Conservation (phyloP, 1,284 basidiomycete species). For the Microbotryum lychnidis-dioicae region DNA sequence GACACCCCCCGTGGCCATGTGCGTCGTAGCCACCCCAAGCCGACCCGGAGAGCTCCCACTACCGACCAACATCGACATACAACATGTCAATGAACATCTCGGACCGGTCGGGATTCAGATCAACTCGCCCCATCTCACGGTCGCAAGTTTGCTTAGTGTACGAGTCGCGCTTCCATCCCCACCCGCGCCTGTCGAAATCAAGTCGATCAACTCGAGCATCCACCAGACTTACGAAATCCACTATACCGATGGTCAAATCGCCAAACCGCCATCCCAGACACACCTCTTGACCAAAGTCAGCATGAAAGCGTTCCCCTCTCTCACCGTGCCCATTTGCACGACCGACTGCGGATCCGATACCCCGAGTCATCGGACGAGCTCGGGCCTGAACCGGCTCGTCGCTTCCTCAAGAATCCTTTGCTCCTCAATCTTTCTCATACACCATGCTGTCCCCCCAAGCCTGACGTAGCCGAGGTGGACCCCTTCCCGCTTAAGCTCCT, state of each 20-base stretch:
- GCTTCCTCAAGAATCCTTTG: not conserved
- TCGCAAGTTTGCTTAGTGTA: constrained; percentile 16
- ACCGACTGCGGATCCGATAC: not conserved
- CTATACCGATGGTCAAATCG: constrained; percentile 8
- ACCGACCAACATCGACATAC: constrained; percentile 5
- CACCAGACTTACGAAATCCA: constrained; percentile 11
- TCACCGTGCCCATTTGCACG: not conserved
- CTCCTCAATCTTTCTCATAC: not conserved
- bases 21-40: constrained; percentile 14
- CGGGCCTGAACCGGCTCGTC: not conserved
- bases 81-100: not conserved
- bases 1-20: constrained; percentile 7
- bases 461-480: constrained; percentile 3
- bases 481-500: constrained; percentile 11
- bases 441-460: not conserved
- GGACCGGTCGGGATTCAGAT: constrained; percentile 19
- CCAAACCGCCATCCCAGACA: not conserved
- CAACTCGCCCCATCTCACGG: constrained; percentile 25
- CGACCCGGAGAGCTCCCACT: constrained; percentile 17
- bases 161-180: constrained; percentile 17
- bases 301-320: constrained; percentile 1
- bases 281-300: constrained; percentile 17
- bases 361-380: not conserved
- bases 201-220: constrained; percentile 13
- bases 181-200: constrained; percentile 3